A percentile compares a stretch with the other conserved stretches of the same genome.
phyloP scores from a whole-genome alignment of 805 yeast genomes.

The Hermanozyma aechmeae region DNA sequence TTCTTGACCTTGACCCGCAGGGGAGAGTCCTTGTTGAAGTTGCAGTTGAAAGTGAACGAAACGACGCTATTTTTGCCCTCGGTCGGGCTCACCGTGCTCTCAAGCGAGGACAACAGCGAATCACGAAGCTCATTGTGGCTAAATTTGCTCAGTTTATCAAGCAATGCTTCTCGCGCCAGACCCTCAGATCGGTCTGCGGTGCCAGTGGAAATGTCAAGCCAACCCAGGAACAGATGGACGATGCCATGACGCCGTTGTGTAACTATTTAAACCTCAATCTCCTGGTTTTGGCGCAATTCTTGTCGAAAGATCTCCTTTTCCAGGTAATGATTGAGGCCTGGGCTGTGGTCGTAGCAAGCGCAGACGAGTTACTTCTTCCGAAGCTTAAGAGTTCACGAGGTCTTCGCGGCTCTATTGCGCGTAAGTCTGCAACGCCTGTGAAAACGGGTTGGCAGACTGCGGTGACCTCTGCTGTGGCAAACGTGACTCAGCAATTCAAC shows the following conservation, averaged over 20 bases:
- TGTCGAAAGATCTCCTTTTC: constrained; percentile 46
- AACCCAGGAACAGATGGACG: constrained; percentile 41
- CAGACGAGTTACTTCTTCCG: constrained; percentile 70
- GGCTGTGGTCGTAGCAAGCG: constrained; percentile 59
- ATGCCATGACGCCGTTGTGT: constrained; percentile 63
- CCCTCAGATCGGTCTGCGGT: constrained; percentile 50
- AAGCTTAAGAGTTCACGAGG: constrained; percentile 43
- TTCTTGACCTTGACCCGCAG: constrained; percentile 53
- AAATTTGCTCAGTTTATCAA: constrained; percentile 61
- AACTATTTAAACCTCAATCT: constrained; percentile 66
- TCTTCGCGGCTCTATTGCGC: background rate
- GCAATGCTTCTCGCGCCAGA: constrained; percentile 45
- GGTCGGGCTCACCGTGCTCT: constrained; percentile 67
- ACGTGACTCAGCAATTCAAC: constrained; percentile 33
- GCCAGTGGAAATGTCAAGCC: constrained; percentile 34
- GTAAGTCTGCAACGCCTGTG: constrained; percentile 2
- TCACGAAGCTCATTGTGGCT: constrained; percentile 60
- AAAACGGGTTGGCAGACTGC: constrained; percentile 33
- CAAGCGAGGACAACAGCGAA: constrained; percentile 53
- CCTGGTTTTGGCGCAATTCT: constrained; percentile 47
- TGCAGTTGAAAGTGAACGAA: constrained; percentile 69
- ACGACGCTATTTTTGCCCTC: constrained; percentile 73
- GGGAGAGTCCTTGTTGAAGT: constrained; percentile 62
- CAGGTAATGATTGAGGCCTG: constrained; percentile 74
- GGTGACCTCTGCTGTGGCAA: constrained; percentile 40